These are phyloP conservation scores for Aspergillus amoenus DNA, from an alignment of 2,329 filamentous ascomycete genomes.

Conservation along the genomic window DNA sequence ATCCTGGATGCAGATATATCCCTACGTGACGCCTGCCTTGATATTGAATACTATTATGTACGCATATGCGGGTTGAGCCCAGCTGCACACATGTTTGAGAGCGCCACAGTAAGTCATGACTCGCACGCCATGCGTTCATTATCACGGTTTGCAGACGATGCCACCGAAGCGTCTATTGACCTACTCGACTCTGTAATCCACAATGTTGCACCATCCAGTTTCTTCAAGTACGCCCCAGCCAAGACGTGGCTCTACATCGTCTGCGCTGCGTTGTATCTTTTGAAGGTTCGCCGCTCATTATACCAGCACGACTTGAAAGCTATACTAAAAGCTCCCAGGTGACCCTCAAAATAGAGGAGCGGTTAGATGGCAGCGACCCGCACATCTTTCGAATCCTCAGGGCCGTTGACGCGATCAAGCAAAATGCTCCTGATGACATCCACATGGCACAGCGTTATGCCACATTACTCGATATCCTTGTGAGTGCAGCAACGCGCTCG, in stretches of 20 bases:
- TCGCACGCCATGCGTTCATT: neutral
- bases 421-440: constrained; percentile 4
- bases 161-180: neutral
- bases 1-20: neutral
- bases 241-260: constrained; percentile 2
- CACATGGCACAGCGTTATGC: constrained; percentile 9
- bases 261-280: constrained; percentile 7
- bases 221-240: neutral
- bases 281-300: neutral
- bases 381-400: neutral
- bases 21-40: neutral
- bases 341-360: neutral
- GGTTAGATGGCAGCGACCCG: neutral
- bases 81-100: constrained; percentile 1
- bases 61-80: constrained; percentile 5
- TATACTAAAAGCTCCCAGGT: neutral
- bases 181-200: neutral
- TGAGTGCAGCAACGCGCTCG: neutral
- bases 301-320: neutral
- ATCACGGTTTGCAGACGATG: neutral
- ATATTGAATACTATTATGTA: constrained; percentile 9
- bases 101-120: too few relatives aligned
- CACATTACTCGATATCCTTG: neutral
- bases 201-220: neutral
- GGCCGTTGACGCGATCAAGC: constrained; percentile 1